Evolutionary conservation across 1,284 basidiomycete species (phyloP).

Genomic region (Coriolopsis trogii): DNA sequence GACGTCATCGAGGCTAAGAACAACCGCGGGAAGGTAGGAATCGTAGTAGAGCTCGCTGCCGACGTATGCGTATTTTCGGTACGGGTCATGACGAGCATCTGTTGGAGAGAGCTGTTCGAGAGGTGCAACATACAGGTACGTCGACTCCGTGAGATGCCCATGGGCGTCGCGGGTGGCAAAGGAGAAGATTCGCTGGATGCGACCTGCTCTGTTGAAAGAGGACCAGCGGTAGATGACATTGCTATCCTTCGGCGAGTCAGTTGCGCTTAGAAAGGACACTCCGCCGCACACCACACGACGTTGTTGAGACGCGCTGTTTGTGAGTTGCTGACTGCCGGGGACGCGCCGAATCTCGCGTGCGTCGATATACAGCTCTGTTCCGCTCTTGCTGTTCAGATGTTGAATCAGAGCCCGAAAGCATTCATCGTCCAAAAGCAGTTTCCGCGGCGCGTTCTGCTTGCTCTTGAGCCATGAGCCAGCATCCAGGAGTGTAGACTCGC

Average conservation of each 20-base stretch:
- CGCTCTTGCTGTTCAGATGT: neutral
- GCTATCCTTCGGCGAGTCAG: conserved; percentile 4
- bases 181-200: conserved; percentile 2
- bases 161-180: neutral
- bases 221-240: conserved; percentile 4
- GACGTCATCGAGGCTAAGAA: neutral
- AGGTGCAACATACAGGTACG: neutral
- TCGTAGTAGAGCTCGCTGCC: conserved; percentile 7
- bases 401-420: neutral
- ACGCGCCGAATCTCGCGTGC: neutral
- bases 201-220: neutral
- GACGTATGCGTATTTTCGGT: conserved; percentile 1
- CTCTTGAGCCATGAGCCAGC: no score
- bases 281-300: neutral
- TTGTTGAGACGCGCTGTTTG: neutral
- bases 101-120: neutral
- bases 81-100: neutral
- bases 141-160: neutral
- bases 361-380: neutral
- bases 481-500: neutral
- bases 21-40: neutral
- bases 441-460: neutral
- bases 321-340: neutral
- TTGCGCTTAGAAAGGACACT: neutral
- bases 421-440: neutral